phyloP scores from a whole-genome alignment of 345 rosid species.

The Barbarea vulgaris region DNA sequence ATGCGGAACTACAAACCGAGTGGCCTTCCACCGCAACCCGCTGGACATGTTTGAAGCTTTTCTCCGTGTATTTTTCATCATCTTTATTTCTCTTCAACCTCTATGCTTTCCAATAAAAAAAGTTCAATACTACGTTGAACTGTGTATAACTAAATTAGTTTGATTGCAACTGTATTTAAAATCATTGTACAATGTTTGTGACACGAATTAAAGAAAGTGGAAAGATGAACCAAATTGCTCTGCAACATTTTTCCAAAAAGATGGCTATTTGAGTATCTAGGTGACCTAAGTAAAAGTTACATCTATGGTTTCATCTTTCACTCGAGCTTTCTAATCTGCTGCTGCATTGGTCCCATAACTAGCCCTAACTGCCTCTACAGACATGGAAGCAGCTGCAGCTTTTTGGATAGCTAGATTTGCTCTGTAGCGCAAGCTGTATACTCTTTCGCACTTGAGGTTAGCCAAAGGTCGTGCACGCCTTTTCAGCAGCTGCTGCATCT shows the following conservation, averaged over 20 bases:
- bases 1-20: slow-evolving; percentile 40
- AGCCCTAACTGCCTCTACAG: slow-evolving; percentile 68
- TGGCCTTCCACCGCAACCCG: not conserved
- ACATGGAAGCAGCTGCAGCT: slow-evolving; percentile 67
- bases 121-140: slow-evolving; percentile 26
- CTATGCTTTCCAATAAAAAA: not conserved
- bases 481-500: no score
- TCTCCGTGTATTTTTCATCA: not conserved
- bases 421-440: slow-evolving; percentile 58
- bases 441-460: slow-evolving; percentile 55
- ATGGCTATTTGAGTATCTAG: no score
- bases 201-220: not conserved
- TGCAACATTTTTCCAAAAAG: no score
- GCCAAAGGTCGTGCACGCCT: slow-evolving; percentile 33
- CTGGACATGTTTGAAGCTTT: slow-evolving; percentile 27
- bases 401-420: slow-evolving; percentile 76
- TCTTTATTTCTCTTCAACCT: not conserved
- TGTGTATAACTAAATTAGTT: not conserved
- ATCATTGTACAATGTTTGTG: slow-evolving; percentile 6
- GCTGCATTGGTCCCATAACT: slow-evolving; percentile 42
- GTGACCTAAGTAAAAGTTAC: not conserved
- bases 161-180: not conserved
- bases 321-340: not conserved
- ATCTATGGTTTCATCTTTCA: not conserved
- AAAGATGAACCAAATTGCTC: not conserved